These are phyloP conservation scores for Coemansia sp. DNA, from an alignment of 192 early-diverging fungal species.

Conservation along the genomic window DNA sequence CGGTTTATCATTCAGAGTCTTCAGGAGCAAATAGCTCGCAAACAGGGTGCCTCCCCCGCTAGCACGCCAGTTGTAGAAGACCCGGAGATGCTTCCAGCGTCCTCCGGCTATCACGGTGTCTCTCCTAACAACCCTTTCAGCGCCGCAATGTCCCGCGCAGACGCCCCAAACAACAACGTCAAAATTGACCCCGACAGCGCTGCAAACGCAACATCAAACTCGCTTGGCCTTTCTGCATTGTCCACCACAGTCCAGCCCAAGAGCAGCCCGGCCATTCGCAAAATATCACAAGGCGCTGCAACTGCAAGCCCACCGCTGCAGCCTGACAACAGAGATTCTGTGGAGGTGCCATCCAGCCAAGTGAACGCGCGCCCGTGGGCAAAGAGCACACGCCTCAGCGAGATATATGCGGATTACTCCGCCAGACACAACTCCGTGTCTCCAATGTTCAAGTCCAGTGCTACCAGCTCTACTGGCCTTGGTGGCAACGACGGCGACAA, in stretches of 20 bases:
- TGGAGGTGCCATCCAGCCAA: slow-evolving; percentile 2
- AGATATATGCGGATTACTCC: slow-evolving; percentile 56
- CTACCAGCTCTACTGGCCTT: slow-evolving; percentile 1
- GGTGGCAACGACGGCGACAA: neutral
- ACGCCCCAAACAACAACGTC: slow-evolving; percentile 10
- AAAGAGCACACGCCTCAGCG: slow-evolving; percentile 56
- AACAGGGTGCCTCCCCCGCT: slow-evolving; percentile 31
- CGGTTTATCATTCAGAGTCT: slow-evolving; percentile 82
- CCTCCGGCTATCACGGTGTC: neutral
- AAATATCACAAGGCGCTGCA: slow-evolving; percentile 31
- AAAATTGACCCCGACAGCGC: neutral
- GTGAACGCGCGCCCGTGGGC: slow-evolving; percentile 38
- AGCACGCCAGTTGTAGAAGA: slow-evolving; percentile 27
- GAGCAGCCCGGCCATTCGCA: slow-evolving; percentile 13
- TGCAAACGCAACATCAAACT: slow-evolving; percentile 14
- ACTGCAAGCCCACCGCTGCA: slow-evolving; percentile 9
- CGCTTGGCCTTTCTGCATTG: slow-evolving; percentile 44
- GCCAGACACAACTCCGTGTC: slow-evolving; percentile 50
- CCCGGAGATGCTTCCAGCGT: slow-evolving; percentile 21
- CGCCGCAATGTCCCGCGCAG: slow-evolving; percentile 7
- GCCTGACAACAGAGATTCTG: slow-evolving; percentile 2
- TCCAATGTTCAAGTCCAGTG: slow-evolving; percentile 38
- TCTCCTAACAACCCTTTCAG: neutral
- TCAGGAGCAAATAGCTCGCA: slow-evolving; percentile 61
- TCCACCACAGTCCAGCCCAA: slow-evolving; percentile 14